Evolutionary conservation across 345 rosid genomes (phyloP), one percentile per base, ranked within the genome.

Genomic region (Mercurialis annua): DNA sequence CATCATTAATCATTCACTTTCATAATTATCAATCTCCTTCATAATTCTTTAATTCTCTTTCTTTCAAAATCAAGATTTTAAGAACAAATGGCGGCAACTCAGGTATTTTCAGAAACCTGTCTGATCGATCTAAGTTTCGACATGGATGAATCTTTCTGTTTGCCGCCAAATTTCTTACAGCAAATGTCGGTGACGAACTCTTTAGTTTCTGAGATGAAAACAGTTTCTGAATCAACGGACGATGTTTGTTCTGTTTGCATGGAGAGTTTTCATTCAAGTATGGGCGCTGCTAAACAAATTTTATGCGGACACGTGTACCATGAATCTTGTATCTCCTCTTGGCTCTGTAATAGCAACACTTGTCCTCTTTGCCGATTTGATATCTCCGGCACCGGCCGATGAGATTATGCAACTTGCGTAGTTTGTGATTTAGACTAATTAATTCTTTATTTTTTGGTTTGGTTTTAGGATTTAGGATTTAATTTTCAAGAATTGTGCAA

Each of bases 261-360:
- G 80, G 77, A 79, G 63, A 57, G 64, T 26, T 68, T 79, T 40
- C 15, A 10, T 16, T 16, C 69, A 2, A 66, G 29, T 6, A 20
- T 11, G 18, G 44, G 63, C 5, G n/a, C n/a, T n/a, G 75, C 74
- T 9, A 79, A 65, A 29, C 56, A 26, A 10, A 31, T 44, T 31
- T 66, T 62, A 0, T 79, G 82, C 5, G 77, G 79, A 8, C 82
- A 79, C 21, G 72, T 79, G 1, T 75, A 67, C 65, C 82, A 75
- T 20, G 66, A 61, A 5, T 16, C 55, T 33, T 78, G 82, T 50
- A 64, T 78, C 61, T 50, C 82, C 58, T 48, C 46, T 34, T 78
- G 79, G 82, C 56, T 78, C 42, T 69, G 40, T 30, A 30, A 43
- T 15, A 34, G 56, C 27, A 18, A 59, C 58, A 75, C 79, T 17